Evolutionary conservation across 345 rosid species (phyloP), one percentile per base, ranked within the genome.

Genomic region (Geranium rotundifolium): DNA sequence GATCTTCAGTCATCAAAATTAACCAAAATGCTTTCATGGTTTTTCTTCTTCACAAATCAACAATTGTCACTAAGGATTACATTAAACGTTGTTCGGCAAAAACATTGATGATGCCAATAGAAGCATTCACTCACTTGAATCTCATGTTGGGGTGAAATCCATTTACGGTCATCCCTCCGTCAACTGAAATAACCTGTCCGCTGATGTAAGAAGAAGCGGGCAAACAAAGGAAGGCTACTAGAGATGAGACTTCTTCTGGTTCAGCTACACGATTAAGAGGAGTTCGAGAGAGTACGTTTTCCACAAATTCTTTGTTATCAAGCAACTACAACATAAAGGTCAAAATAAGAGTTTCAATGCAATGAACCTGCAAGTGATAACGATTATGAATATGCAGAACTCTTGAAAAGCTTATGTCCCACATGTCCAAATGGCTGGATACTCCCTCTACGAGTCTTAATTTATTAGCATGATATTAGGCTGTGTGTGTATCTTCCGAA

Each of bases 201-300:
- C 90, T 90, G 29, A 87, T 84, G 69, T 90, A 85, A 20, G 92
- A 82, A 31, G 95, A 75, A n/a, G 90, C 85, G 2, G 90, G 95
- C 3, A 84, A 71, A 80, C 95, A 83, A 8, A 87, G 82, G 76
- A 74, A 90, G 30, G 81, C 87, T 14, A 79, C 89, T 7, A 81
- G 70, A 3, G 89, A 84, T 7, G 96, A 75, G 0, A 88, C 97
- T 75, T 91, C 96, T 62, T 77, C 75, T n/a, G 97, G 74, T 67
- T 91, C 91, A 63, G 88, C 96, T 29, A 86, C 59, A 0, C 96
- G 95, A 65, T 78, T 77, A 39, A 86, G 87, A 4, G 96, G 95
- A 3, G 97, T 88, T 29, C 85, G 79, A 0, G 88, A 72, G 7
- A 85, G 66, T 29, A 88, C 7, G 1, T 72, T 74, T 17, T 84